Percentiles rank a stretch among this genome's conserved stretches.
Conservation (phyloP, 2,329 filamentous ascomycete genomes). For the Colletotrichum phormii region DNA sequence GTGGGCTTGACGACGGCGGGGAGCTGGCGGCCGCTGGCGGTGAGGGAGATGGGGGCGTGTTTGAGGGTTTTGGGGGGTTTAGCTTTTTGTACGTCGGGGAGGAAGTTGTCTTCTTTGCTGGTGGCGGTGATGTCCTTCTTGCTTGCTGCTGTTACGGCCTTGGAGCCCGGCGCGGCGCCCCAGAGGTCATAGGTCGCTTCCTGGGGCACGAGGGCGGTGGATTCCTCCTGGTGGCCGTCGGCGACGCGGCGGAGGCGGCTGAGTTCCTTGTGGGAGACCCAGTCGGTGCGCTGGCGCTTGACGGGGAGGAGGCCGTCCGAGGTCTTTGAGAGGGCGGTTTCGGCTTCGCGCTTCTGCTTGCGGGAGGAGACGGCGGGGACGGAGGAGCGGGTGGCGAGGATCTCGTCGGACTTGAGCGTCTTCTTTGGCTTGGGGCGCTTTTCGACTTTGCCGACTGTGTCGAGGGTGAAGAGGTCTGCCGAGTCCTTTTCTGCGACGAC, state of each 20-base stretch:
- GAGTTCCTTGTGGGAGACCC: constrained; percentile 88
- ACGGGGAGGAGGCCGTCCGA: constrained; percentile 78
- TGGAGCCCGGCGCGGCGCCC: constrained; percentile 57
- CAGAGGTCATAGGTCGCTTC: constrained; percentile 84
- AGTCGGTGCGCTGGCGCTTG: constrained; percentile 83
- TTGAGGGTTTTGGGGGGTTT: constrained; percentile 82
- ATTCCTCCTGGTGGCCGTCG: constrained; percentile 69
- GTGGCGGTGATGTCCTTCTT: constrained; percentile 38
- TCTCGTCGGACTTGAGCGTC: constrained; percentile 89
- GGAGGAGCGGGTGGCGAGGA: constrained; percentile 85
- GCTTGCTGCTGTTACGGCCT: constrained; percentile 41
- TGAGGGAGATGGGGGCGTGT: constrained; percentile 81
- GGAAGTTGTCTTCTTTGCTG: constrained; percentile 64
- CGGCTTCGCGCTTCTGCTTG: constrained; percentile 68
- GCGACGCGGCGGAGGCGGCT: constrained; percentile 82
- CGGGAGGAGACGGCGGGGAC: constrained; percentile 82
- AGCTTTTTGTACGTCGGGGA: constrained; percentile 73
- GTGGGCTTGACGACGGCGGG: constrained; percentile 83
- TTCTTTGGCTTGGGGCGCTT: constrained; percentile 78
- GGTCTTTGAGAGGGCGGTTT: constrained; percentile 64
- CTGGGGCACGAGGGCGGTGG: constrained; percentile 64
- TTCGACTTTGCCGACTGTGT: constrained; percentile 76
- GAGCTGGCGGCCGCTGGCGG: constrained; percentile 83
- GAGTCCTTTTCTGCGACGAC: constrained; percentile 86
- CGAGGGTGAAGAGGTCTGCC: constrained; percentile 86